Evolutionary conservation across 163 green algal species (phyloP), one percentile per base, ranked within the genome.

Genomic region (Scenedesmus sp.): DNA sequence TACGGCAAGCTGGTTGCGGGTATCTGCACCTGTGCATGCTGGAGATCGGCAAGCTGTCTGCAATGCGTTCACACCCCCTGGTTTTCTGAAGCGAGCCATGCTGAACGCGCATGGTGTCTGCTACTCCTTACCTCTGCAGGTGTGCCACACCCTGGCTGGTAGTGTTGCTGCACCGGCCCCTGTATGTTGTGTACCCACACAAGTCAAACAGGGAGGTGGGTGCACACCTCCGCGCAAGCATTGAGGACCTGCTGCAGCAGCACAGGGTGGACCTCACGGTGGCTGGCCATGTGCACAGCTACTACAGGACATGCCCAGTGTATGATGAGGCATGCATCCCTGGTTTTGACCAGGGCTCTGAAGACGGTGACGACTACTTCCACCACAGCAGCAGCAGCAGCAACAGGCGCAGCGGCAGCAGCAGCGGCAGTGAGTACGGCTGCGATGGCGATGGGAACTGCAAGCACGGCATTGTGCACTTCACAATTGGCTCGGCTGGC

Each of bases 61-160:
- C n/a, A n/a, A n/a, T n/a, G n/a, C n/a, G n/a, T n/a, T n/a, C n/a
- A n/a, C n/a, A n/a, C n/a, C n/a, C n/a, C n/a, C n/a, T n/a, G n/a
- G n/a, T n/a, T n/a, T n/a, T n/a, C n/a, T n/a, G n/a, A n/a, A n/a
- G n/a, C n/a, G n/a, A n/a, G n/a, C n/a, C n/a, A n/a, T n/a, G n/a
- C n/a, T n/a, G n/a, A n/a, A n/a, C n/a, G n/a, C n/a, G n/a, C n/a
- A n/a, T n/a, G n/a, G n/a, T n/a, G n/a, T n/a, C n/a, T n/a, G n/a
- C n/a, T n/a, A n/a, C n/a, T n/a, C n/a, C n/a, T n/a, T n/a, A 2
- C 52, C 0, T 12, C 46, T 77, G 76, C 85, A 93, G 95, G 66
- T 96, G 93, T 83, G 10, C n/a, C 16, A 97, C 96, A 3, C 96
- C 96, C 54, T 98, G 96, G 96, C 73, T 97, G 26, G 81, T 97